Base-by-base conservation (phyloP, 306 rosid species). In the Prunus campanulata region DNA sequence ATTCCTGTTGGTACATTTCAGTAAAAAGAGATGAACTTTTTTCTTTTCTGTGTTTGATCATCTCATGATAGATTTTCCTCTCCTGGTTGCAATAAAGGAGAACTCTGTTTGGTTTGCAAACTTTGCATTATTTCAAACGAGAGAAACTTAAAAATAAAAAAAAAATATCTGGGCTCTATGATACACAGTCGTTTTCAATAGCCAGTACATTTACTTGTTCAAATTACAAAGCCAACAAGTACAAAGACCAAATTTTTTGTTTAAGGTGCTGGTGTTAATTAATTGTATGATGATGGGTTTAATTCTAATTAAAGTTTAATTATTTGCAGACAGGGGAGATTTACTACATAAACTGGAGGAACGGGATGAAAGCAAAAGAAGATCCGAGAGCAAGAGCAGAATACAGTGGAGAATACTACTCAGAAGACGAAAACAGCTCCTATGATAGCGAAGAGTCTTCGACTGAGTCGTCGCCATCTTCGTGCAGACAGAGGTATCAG, bases 311-410 rank as follows among this genome's bases (percentile, higher is more conserved):
- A 46, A 15, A 27, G 64, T 35, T 8, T 74, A 59, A 50, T 51
- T 20, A 46, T 25, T 56, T 30, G 30, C 88, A 95, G 98, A 92
- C 97, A 12, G 98, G 98, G 67, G 97, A 95, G 85, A 88, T 95
- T 24, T 95, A 92, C 80, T 95, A 95, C 85, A 87, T 92, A 86
- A 95, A 95, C 82, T 95, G 98, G 98, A 89, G 91, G 81, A 95
- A 84, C 73, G 97, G 98, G 20, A 88, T 86, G 96, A 95, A 87
- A 79, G 97, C 97, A 57, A 95, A 80, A 77, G 95, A 92, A 74
- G 97, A 92, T 88, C 98, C 98, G 1, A 87, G 97, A 65, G 86
- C 75, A 70, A 78, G 19, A 29, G 67, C 35, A 35, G 86, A 81
- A 50, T 71, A 80, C 62, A 82, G 85, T 48, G 83, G 82, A 61